These are phyloP conservation scores for Reutealis trisperma DNA, from an alignment of 345 rosid species.

Conservation along the genomic window DNA sequence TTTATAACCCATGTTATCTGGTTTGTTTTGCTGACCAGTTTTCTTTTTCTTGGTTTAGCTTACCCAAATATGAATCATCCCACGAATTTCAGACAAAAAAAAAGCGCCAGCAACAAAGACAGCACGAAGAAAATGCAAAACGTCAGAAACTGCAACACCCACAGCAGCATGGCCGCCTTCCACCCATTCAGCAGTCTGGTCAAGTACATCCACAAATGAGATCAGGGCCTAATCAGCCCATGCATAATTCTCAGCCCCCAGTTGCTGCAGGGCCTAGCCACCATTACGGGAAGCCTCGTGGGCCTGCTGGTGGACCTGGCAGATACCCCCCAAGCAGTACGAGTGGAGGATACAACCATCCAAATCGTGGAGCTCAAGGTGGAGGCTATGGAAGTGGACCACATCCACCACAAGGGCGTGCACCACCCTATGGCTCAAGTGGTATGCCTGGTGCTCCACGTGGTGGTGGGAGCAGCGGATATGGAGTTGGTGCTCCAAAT, in stretches of 20 bases:
- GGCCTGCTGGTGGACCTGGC: constrained; percentile 49
- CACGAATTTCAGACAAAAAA: constrained; percentile 98
- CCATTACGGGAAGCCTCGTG: constrained; percentile 54
- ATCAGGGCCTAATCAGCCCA: constrained; percentile 47
- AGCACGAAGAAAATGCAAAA: constrained; percentile 80
- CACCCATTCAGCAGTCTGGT: constrained; percentile 83
- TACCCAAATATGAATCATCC: constrained; percentile 90
- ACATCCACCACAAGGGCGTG: constrained; percentile 81
- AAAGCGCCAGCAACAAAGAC: constrained; percentile 89
- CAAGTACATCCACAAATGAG: constrained; percentile 70
- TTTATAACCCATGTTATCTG: neutral
- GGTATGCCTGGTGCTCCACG: constrained; percentile 66
- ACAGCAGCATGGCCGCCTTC: constrained; percentile 70
- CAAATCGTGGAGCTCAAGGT: constrained; percentile 52
- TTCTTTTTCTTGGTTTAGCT: constrained; percentile 36
- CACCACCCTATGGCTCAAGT: constrained; percentile 67
- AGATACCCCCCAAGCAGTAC: constrained; percentile 68
- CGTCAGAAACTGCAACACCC: constrained; percentile 88
- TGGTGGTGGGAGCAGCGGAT: constrained; percentile 42
- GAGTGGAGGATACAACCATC: constrained; percentile 55
- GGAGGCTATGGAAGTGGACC: constrained; percentile 72
- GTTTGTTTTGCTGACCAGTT: neutral
- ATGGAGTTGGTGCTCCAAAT: constrained; percentile 51
- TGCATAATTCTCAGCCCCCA: constrained; percentile 68
- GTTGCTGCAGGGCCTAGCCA: constrained; percentile 77